Percentiles rank a stretch among this genome's conserved stretches.
Conservation (phyloP, 208 protist species). For the Crithidia brevicula region DNA sequence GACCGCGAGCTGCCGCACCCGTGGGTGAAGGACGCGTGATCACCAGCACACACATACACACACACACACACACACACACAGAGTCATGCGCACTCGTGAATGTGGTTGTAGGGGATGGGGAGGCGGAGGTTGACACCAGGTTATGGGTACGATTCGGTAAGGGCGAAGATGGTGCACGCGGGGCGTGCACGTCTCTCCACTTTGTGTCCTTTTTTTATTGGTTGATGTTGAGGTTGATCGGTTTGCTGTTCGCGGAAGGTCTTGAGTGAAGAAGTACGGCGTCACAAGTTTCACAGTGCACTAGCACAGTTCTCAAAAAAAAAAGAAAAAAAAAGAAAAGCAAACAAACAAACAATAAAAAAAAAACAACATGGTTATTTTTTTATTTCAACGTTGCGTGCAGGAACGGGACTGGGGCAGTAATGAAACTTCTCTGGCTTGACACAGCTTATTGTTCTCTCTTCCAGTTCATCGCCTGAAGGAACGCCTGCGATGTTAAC, state of each 20-base stretch:
- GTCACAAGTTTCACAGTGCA: not conserved
- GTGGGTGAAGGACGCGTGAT: conserved; percentile 77
- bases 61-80: conserved; percentile 4
- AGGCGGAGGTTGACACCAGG: no score
- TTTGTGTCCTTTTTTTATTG: not conserved
- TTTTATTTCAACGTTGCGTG: no score
- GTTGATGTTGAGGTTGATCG: no score
- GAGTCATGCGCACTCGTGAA: no score
- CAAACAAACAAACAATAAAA: not conserved
- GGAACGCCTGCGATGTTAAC: no score
- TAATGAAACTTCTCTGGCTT: no score
- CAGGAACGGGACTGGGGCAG: no score
- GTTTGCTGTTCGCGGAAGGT: no score
- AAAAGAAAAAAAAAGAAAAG: not conserved
- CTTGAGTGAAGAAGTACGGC: not conserved
- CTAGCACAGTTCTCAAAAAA: not conserved
- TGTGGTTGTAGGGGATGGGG: no score
- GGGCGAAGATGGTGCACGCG: not conserved
- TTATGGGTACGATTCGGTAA: no score
- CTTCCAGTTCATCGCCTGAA: no score
- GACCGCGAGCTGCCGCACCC: conserved; percentile 79
- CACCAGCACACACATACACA: not conserved
- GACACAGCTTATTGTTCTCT: no score
- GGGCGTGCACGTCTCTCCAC: not conserved
- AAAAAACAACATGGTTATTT: not conserved